Conservation (phyloP, 2,329 filamentous ascomycete genomes). For the Amauroascus niger region DNA sequence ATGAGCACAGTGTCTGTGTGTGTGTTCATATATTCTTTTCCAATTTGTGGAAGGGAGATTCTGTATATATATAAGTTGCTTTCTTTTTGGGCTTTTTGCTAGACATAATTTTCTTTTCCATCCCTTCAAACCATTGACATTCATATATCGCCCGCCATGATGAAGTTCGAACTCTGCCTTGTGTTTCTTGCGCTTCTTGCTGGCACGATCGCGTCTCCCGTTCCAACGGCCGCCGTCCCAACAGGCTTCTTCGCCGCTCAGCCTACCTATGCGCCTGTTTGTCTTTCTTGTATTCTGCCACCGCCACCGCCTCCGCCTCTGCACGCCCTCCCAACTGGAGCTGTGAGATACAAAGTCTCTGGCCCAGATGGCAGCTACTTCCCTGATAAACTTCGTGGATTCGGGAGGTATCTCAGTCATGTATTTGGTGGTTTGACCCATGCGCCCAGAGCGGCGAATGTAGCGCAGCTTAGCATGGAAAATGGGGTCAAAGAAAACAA, state of each 20-base stretch:
- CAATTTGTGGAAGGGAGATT: too few relatives aligned
- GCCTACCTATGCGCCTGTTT: not conserved
- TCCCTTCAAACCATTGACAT: not conserved
- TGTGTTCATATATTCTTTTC: too few relatives aligned
- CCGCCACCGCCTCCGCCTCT: not conserved
- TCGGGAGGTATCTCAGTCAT: not conserved
- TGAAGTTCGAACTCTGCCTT: not conserved
- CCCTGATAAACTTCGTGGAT: not conserved
- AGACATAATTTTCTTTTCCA: too few relatives aligned
- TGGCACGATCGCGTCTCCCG: not conserved
- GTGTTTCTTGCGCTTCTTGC: not conserved
- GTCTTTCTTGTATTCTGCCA: not conserved
- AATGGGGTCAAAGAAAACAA: constrained; percentile 34
- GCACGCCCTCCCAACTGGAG: not conserved
- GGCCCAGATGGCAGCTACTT: not conserved
- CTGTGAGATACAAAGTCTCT: not conserved
- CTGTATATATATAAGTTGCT: too few relatives aligned
- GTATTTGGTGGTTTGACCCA: not conserved
- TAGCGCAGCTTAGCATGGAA: constrained; percentile 24
- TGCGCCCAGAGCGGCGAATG: not conserved
- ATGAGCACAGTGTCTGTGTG: too few relatives aligned
- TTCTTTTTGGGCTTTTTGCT: too few relatives aligned
- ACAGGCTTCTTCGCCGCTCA: not conserved
- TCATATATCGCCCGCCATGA: not conserved
- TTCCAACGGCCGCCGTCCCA: not conserved